These are phyloP conservation scores for Psilocybe mexicana DNA, from an alignment of 1,284 basidiomycete species.

Conservation along the genomic window DNA sequence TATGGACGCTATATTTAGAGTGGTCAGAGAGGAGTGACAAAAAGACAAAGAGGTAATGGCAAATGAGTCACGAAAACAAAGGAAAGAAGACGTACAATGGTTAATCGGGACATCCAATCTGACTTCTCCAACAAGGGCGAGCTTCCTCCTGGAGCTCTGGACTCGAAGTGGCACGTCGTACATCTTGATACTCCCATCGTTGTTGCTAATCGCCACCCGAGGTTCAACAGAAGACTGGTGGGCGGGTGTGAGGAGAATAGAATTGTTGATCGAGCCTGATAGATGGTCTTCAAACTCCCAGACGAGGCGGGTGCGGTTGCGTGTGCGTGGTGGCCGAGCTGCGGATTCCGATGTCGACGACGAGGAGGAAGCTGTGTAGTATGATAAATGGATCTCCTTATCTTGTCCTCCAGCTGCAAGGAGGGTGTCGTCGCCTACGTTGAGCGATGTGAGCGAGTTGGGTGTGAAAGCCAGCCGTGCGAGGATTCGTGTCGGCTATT, in stretches of 20 bases:
- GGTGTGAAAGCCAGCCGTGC: slow-evolving; percentile 61
- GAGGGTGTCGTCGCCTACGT: slow-evolving; percentile 55
- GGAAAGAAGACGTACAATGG: slow-evolving; percentile 36
- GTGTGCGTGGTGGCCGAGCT: slow-evolving; percentile 26
- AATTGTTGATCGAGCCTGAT: slow-evolving; percentile 80
- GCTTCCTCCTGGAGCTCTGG: slow-evolving; percentile 36
- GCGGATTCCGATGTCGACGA: slow-evolving; percentile 5
- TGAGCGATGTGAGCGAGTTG: slow-evolving; percentile 68
- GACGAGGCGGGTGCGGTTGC: slow-evolving; percentile 30
- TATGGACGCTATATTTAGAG: slow-evolving; percentile 59
- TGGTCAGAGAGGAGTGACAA: too few relatives aligned
- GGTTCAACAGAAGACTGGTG: slow-evolving; percentile 65
- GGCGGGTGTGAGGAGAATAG: slow-evolving; percentile 67
- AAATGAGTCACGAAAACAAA: too few relatives aligned
- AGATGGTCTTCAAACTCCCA: slow-evolving; percentile 63
- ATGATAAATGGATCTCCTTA: slow-evolving; percentile 74
- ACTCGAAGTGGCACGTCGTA: slow-evolving; percentile 65
- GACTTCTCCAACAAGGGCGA: slow-evolving; percentile 56
- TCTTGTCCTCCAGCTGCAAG: slow-evolving; percentile 83
- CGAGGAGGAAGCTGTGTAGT: slow-evolving; percentile 26
- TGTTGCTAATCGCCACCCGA: slow-evolving; percentile 80
- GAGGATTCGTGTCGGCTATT: slow-evolving; percentile 50
- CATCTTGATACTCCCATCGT: slow-evolving; percentile 76
- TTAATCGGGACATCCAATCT: slow-evolving; percentile 64
- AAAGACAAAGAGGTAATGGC: too few relatives aligned